Conservation (phyloP, 169 alveolate species). For the Babesia ovis region DNA sequence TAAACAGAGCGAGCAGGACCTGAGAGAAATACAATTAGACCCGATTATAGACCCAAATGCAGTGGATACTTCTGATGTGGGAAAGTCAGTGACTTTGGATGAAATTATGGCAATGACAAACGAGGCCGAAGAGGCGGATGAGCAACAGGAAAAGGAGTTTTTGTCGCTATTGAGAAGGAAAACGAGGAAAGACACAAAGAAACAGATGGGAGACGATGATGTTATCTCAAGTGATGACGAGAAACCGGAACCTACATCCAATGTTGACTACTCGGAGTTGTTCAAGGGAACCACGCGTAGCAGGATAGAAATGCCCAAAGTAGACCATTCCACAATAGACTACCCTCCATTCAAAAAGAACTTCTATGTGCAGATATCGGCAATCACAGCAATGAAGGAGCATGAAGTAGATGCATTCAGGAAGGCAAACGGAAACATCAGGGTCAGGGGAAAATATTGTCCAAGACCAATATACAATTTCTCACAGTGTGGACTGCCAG, state of each 20-base stretch:
- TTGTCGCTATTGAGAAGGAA: conserved; percentile 16
- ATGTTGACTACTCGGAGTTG: conserved; percentile 57
- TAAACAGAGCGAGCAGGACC: conserved; percentile 25
- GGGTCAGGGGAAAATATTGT: conserved; percentile 91
- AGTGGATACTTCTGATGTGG: conserved; percentile 3
- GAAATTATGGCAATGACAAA: conserved; percentile 55
- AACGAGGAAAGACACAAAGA: conserved; percentile 17
- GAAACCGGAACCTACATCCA: conserved; percentile 20
- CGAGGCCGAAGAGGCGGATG: conserved; percentile 9
- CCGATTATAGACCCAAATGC: conserved; percentile 10
- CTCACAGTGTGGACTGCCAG: conserved; percentile 96
- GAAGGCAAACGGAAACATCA: conserved; percentile 85
- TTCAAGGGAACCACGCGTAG: conserved; percentile 57
- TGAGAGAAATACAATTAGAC: conserved; percentile 18
- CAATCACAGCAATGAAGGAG: conserved; percentile 83
- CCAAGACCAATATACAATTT: conserved; percentile 93
- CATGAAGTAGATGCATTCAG: conserved; percentile 88
- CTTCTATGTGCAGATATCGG: conserved; percentile 85
- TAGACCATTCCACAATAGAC: conserved; percentile 82
- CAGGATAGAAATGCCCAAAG: conserved; percentile 82
- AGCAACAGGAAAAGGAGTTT: conserved; percentile 40
- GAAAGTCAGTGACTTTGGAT: conserved; percentile 49
- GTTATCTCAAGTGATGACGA: conserved; percentile 59
- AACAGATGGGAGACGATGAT: conserved; percentile 17
- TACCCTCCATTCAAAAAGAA: conserved; percentile 86